Evolutionary conservation across 495 filamentous ascomycete genomes (phyloP), one percentile per base, ranked within the genome.

Genomic region (Hyaloscypha hepaticicola): DNA sequence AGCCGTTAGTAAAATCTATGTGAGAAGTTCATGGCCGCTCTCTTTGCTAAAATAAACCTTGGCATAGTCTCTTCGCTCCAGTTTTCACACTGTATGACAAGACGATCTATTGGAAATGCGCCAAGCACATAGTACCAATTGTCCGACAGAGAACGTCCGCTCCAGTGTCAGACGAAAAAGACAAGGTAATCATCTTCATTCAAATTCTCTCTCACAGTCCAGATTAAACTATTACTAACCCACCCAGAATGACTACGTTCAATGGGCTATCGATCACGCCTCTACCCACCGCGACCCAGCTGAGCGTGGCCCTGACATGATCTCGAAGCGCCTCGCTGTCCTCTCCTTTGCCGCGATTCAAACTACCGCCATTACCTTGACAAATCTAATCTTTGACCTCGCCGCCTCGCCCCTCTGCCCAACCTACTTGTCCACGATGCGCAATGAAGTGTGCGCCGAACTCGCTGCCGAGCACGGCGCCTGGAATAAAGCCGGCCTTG

Each of bases 261-360:
- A 76, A 66, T 79, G 75, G 75, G 67, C 69, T 0, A 66, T 79
- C 41, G 64, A 67, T 50, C 72, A 79, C 58, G 70, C 73, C 9
- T 49, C 71, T 25, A 52, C 62, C 1, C 71, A 72, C 50, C 28
- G n/a, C 12, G 72, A 77, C 53, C 67, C 68, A 19, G 34, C 51
- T 6, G 72, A 77, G 50, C 65, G 73, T 9, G 58, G 70, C 2
- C 48, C 68, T 16, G 61, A 69, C 6, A 65, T 75, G 21, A 73
- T 76, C 64, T 38, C 74, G 11, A 70, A 72, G 19, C 77, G 79
- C 1, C 72, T 82, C 31, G 69, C 72, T 16, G 69, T 72, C 16
- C 58, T 82, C 21, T 77, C 74, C 55, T 80, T 85, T 34, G 79
- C 76, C 5, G 72, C 79, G 0, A 81, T 83, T 34, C 80, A 83